Base-by-base conservation (phyloP, 1,139 yeast genomes). In the Debaryomyces robertsiae region DNA sequence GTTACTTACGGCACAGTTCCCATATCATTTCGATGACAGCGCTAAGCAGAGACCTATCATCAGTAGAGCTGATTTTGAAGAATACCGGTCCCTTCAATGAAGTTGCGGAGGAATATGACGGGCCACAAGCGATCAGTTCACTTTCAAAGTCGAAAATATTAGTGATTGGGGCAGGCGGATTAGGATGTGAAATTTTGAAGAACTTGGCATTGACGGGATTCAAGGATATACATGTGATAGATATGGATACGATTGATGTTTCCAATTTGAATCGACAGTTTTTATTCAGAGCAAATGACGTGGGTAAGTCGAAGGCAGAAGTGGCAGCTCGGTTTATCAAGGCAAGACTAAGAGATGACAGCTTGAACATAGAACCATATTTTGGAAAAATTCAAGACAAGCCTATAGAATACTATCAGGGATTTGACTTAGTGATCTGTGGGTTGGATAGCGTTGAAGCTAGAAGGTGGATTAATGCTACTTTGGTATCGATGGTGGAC, bases 381-480 rank as follows among this genome's bases (percentile, higher is more conserved):
- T 82, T 74, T 52, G 80, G 84, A 13, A 80, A 75, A 54, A 81
- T 93, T 44, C 95, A 90, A 54, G 94, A 84, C 48, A 79, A 83
- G 54, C 75, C 77, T 25, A 67, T 69, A 14, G 79, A 72, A 1
- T 93, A 81, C 57, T 89, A 89, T 60, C 62, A 66, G 50, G 81
- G 79, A 47, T 93, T 91, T 58, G 77, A 79, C 11, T 70, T 89
- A 36, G 81, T 93, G 0, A 75, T 93, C 2, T 88, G 96, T 47
- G 98, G 98, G 0, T 69, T 93, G 40, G 98, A 93, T 57, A 82
- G 88, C 38, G 84, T 93, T 6, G 95, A 85, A 52, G 97, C 98
- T 0, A 70, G 98, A 30, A 67, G 98, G 40, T 91, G 96, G 95
- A 85, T 91, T 46, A 93, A 91, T 60, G 82, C 88, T 13, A 81